phyloP scores from a whole-genome alignment of 345 rosid species.

The Eucalyptus urophylla region DNA sequence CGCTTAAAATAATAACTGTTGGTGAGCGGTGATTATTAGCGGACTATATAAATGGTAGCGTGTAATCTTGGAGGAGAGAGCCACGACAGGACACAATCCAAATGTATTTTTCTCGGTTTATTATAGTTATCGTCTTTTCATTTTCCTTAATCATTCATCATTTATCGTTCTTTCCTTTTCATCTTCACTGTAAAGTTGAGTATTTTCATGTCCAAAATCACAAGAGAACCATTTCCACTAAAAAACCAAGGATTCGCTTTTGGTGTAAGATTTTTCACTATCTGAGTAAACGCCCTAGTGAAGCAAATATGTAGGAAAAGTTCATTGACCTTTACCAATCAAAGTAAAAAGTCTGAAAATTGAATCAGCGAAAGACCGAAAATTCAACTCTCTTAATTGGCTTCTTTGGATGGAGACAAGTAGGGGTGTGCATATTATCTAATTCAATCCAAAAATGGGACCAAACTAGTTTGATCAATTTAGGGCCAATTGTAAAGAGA shows the following conservation, averaged over 20 bases:
- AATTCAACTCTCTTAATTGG: background rate
- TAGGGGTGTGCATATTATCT: background rate
- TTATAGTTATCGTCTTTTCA: background rate
- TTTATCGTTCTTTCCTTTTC: background rate
- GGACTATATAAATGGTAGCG: background rate
- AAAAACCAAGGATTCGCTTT: background rate
- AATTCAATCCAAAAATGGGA: background rate
- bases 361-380: background rate
- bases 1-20: background rate
- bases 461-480: background rate
- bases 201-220: background rate
- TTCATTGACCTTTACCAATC: background rate
- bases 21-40: background rate
- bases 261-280: background rate
- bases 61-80: background rate
- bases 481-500: background rate
- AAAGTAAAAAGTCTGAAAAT: background rate
- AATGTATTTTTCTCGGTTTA: background rate
- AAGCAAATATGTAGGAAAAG: background rate
- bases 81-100: background rate
- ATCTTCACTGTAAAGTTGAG: background rate
- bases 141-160: background rate
- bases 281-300: background rate
- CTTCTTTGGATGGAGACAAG: background rate
- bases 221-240: background rate